These are phyloP conservation scores for Yarrowia alimentaria DNA, from an alignment of 805 yeast species.

Conservation along the genomic window DNA sequence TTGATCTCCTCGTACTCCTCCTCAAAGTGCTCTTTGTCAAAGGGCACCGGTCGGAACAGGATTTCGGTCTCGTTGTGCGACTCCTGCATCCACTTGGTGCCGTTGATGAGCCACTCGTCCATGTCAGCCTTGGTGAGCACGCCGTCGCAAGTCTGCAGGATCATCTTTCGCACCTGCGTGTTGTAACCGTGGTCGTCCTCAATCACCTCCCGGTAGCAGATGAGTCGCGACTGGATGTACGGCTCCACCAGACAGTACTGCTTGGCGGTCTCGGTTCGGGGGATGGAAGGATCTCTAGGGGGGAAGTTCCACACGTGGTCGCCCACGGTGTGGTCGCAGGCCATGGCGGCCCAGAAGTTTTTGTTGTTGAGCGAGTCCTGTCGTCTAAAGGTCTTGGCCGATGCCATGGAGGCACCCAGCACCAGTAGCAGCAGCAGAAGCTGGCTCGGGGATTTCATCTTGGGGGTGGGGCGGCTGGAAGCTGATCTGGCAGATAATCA, in stretches of 20 bases:
- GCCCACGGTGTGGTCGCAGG: conserved; percentile 9
- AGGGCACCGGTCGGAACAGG: conserved; percentile 1
- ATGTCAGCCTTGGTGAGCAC: background rate
- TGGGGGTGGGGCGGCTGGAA: background rate
- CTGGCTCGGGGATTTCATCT: background rate
- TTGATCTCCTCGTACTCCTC: conserved; percentile 21
- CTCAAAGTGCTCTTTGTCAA: background rate
- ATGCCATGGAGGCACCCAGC: background rate
- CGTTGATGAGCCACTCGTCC: conserved; percentile 4
- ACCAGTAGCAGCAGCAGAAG: background rate
- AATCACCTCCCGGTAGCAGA: conserved; percentile 7
- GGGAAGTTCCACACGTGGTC: conserved; percentile 3
- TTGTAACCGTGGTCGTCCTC: background rate
- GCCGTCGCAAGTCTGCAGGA: background rate
- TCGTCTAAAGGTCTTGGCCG: conserved; percentile 13
- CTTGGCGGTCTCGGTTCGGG: background rate
- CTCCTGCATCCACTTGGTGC: background rate
- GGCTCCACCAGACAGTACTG: conserved; percentile 10
- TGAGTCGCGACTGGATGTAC: conserved; percentile 1
- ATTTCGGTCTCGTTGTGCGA: background rate
- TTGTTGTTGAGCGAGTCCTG: conserved; percentile 20
- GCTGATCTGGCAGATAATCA: background rate
- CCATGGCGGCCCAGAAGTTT: conserved; percentile 7
- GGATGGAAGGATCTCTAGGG: background rate
- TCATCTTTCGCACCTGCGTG: conserved; percentile 21